A percentile compares a stretch with the other conserved stretches of the same genome.
These are phyloP conservation scores for Cystobasidium tubakii DNA, from an alignment of 768 basidiomycete genomes.

Conservation along the genomic window DNA sequence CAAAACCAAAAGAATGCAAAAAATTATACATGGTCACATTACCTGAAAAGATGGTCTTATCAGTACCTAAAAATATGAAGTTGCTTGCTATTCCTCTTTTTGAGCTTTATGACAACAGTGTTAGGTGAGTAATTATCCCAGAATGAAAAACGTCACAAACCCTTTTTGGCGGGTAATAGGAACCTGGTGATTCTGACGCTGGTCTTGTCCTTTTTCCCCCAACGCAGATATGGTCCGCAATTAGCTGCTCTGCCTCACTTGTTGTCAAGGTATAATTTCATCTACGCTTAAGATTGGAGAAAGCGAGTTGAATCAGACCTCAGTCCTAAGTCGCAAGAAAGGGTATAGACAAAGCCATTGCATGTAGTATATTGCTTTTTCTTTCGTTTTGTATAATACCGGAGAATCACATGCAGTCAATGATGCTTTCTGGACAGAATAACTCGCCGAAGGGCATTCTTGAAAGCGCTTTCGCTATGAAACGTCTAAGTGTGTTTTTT, in stretches of 20 bases:
- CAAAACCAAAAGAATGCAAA: slow-evolving; percentile 97
- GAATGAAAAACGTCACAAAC: background rate
- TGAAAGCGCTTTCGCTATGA: too few relatives aligned
- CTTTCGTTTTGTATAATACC: too few relatives aligned
- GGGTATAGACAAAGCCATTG: too few relatives aligned
- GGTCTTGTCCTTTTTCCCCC: background rate
- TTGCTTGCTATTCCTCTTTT: slow-evolving; percentile 91
- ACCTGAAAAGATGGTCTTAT: slow-evolving; percentile 91
- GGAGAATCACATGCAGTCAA: too few relatives aligned
- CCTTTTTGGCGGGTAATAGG: too few relatives aligned
- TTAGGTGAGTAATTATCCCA: slow-evolving; percentile 55
- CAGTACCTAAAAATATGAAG: slow-evolving; percentile 98
- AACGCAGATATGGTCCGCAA: slow-evolving; percentile 74
- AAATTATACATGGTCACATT: slow-evolving; percentile 91
- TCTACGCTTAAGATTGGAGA: slow-evolving; percentile 28
- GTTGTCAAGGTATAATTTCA: slow-evolving; percentile 60
- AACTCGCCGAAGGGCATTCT: too few relatives aligned
- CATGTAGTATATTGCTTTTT: too few relatives aligned
- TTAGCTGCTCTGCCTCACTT: slow-evolving; percentile 88
- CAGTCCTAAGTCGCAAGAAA: background rate
- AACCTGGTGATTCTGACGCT: too few relatives aligned
- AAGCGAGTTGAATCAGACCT: background rate
- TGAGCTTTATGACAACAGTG: slow-evolving; percentile 95
- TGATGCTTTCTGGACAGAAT: too few relatives aligned
- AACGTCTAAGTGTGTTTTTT: too few relatives aligned